Base-by-base conservation (phyloP, 2,329 filamentous ascomycete species). In the Beauveria brongniartii region DNA sequence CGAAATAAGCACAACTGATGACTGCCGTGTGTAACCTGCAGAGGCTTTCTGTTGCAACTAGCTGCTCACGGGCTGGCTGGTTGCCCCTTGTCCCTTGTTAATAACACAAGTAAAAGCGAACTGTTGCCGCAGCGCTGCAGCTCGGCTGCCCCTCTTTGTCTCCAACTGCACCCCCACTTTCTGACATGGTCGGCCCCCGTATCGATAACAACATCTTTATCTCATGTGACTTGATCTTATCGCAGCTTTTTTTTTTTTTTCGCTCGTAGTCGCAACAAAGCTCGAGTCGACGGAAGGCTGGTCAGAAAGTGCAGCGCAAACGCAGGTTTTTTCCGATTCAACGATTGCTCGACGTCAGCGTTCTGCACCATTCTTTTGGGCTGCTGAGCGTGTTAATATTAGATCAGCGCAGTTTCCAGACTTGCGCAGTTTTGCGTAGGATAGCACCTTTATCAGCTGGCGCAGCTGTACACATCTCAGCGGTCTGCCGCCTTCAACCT, bases 211-310 rank as follows among this genome's bases (percentile, higher is more conserved):
- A 30, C 40, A 34, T 37, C 34, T 16, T 37, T 58, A 62, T 58
- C 60, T 58, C 55, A 62, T 62, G 54, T 58, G 60, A 62, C 54
- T 30, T 37, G 40, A 12, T 57, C 59, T 58, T 62, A 57, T 58
- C 60, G 55, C 54, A 53, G 58, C 50, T 53, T 62, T 62, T 62
- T 62, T 61, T 61, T 61, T 34, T 51, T 37, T 37, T 18, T 18
- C 16, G 48, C 28, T 16, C 6, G n/a, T 6, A 16, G 26, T 54
- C n/a, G 43, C 26, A 51, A 43, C 59, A 51, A 59, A 51, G 59
- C 59, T 43, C 41, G 22, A 24, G 20, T 43, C 30, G 30, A 24
- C 20, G 24, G 12, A 24, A 53, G 24, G 37, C 46, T 57, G 55
- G 30, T 20, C 12, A 30, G 28, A 34, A 24, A 51, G 37, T 43